Evolutionary conservation across 768 basidiomycete species (phyloP), one percentile per base, ranked within the genome.

Genomic region (Cyclocybe aegerita): DNA sequence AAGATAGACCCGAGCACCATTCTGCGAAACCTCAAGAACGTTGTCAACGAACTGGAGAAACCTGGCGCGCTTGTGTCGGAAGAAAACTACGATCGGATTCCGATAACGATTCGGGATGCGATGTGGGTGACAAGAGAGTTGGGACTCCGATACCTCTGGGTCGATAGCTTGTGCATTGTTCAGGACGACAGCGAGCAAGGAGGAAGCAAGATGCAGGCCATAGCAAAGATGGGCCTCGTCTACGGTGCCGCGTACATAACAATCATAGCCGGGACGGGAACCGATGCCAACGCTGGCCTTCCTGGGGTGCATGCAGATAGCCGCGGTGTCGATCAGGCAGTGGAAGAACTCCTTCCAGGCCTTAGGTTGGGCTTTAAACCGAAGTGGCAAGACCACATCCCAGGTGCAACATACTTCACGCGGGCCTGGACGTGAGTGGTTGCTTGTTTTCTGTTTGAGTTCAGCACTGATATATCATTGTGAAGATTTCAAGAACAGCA

Each of bases 341-440:
- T 51, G 9, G 50, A 48, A 23, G 46, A 55, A 37, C 43, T 55
- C 17, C 6, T 14, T 23, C 54, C 54, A 3, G 43, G 38, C 1
- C 45, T 55, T 12, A 52, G 42, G 33, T 43, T 55, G 12, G 50
- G 16, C 0, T 31, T 45, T 9, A 17, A 31, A 17, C 11, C 14
- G 5, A 46, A 15, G 17, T 11, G 9, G 23, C 39, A 37, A 8
- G 16, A 55, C 30, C 11, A 12, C 3, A n/a, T 48, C 3, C 3
- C 8, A 1, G 36, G 15, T 7, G 39, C 37, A 8, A 23, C 23
- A 48, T 41, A 53, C n/a, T 32, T 4, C 16, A 48, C 42, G 1
- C 48, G 52, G 15, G 52, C 42, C 29, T 55, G 53, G 53, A 55
- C 45, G 53, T 55, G 37, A 38, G 53, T 43, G 23, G 3, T 23